Evolutionary conservation across 2,329 filamentous ascomycete genomes (phyloP), one percentile per base, ranked within the genome.

Genomic region (Leptographium radiaticola): DNA sequence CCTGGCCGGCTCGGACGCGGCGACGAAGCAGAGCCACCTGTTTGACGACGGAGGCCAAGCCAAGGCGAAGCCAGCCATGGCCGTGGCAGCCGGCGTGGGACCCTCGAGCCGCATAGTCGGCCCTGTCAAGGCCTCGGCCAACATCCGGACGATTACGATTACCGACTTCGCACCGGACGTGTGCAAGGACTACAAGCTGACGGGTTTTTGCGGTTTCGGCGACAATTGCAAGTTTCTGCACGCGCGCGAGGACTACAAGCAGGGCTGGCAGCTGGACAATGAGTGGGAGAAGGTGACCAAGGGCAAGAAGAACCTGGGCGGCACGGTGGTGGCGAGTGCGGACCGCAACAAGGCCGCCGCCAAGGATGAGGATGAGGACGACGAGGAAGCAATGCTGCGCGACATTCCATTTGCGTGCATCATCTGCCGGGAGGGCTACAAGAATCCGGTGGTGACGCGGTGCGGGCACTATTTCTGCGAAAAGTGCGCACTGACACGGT

Each of bases 391-490:
- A 20, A 70, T 91, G 64, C 70, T 95, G 51, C 83, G 90, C 65
- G 86, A 83, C 62, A 95, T 95, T 25, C 90, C 90, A 0, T 95
- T 95, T 65, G 87, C 81, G 1, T 96, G 90, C 67, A 80, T 95
- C 59, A 88, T 95, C 57, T 96, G 90, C 74, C 82, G 84, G 62
- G 78, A 81, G 40, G 69, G 82, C 1, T 96, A 95, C 69, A 85
- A 81, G 62, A 76, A 80, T 55, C 91, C 93, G 0, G 79, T 97
- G 13, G 73, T 91, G 30, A 97, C 93, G 13, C 86, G 89, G 59
- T 98, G 93, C 61, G 87, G 89, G 0, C 93, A 98, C 67, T 97
- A 97, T 67, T 97, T 97, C 65, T 98, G 93, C 66, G 87, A 96
- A 67, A 75, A 78, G 1, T 98, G 93, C 67, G 93, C 93, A 31